Evolutionary conservation across 495 filamentous ascomycete species (phyloP).

Genomic region (Aspergillus carlsbadensis): DNA sequence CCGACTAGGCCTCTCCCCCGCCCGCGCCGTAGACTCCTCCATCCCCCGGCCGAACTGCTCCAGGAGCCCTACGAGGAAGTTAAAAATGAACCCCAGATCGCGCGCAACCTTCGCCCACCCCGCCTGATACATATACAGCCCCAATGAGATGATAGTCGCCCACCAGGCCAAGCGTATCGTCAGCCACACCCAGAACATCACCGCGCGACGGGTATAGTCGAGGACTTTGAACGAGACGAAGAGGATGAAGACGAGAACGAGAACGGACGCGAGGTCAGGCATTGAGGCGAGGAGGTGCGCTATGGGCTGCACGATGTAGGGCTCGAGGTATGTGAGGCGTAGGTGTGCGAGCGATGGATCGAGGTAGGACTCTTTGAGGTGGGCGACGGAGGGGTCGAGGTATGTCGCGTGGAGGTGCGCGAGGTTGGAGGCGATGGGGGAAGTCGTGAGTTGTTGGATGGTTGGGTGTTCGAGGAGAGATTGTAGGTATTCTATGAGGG

Average conservation of each 20-base stretch:
- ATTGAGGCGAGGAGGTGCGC: slow-evolving; percentile 50
- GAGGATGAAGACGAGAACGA: slow-evolving; percentile 54
- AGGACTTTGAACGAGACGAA: slow-evolving; percentile 65
- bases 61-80: slow-evolving; percentile 55
- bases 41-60: slow-evolving; percentile 42
- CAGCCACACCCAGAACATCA: slow-evolving; percentile 73
- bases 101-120: slow-evolving; percentile 60
- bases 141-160: slow-evolving; percentile 47
- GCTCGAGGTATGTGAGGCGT: slow-evolving; percentile 37
- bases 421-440: slow-evolving; percentile 16
- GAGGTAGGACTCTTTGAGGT: slow-evolving; percentile 36
- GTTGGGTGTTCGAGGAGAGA: slow-evolving; percentile 18
- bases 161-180: slow-evolving; percentile 59
- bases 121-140: slow-evolving; percentile 57
- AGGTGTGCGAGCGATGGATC: slow-evolving; percentile 43
- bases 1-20: background rate
- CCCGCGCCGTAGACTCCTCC: background rate
- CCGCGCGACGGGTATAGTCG: slow-evolving; percentile 61
- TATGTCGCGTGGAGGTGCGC: slow-evolving; percentile 36
- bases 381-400: slow-evolving; percentile 41
- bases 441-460: slow-evolving; percentile 26
- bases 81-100: slow-evolving; percentile 57
- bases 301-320: slow-evolving; percentile 28
- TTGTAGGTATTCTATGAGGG: background rate
- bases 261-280: slow-evolving; percentile 61